Evolutionary conservation across 2,329 filamentous ascomycete genomes (phyloP), one percentile per base, ranked within the genome.

Genomic region (Colletotrichum sp.): DNA sequence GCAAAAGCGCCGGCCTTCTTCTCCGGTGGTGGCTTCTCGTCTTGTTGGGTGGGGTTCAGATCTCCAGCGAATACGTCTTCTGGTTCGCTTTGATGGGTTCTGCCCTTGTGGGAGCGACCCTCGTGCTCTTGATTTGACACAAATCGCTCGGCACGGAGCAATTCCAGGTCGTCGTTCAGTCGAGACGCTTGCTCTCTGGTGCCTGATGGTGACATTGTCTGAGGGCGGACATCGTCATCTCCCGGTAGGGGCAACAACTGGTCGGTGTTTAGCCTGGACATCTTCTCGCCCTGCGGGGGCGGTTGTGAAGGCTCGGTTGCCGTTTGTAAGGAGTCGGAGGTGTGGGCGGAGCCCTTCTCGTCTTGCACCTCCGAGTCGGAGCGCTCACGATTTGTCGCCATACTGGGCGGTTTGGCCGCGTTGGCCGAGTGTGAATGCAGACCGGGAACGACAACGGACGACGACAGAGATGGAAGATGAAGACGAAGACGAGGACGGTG

Each of bases 141-240:
- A 61, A 86, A 79, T 3, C 87, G 85, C 78, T 90, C 88, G 61
- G 86, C 84, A 5, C 88, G 87, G 26, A 89, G 82, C 7, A 90
- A 82, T 72, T 89, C 88, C 18, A 90, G 84, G 66, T 89, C 87
- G 70, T 90, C 88, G 64, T 86, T 85, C 18, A 89, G 80, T 5
- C 88, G 84, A 73, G 79, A 83, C 10, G 81, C 82, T 24, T 78
- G 78, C 57, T 84, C 83, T n/a, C 82, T 78, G 4, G 79, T 75
- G 21, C 70, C 74, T 9, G 67, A 52, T 13, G 71, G 75, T 1
- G 77, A 77, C 16, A 71, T 24, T 4, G 66, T 60, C 24, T 64
- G 34, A 8, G 59, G 68, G 8, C 32, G 43, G 18, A n/a, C n/a
- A 15, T 64, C 32, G 10, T 61, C 21, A 6, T 74, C 61, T 13